Percentiles rank a stretch among this genome's conserved stretches.
Evolutionary conservation across 2,329 filamentous ascomycete genomes (phyloP).

Genomic region (Ophiostoma australiae): DNA sequence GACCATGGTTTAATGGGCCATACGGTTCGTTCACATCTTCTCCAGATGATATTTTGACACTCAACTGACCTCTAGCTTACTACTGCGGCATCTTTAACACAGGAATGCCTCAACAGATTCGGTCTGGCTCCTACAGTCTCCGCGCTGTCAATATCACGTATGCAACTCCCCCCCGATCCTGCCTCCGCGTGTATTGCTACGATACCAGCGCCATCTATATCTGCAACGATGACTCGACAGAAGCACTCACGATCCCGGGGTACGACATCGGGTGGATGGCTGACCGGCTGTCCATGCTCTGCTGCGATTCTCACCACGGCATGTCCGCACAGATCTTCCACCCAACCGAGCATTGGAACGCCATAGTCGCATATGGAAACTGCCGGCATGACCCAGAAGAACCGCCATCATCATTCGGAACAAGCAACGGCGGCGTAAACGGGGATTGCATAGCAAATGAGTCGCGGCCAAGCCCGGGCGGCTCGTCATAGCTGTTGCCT

Average conservation of each 20-base stretch:
- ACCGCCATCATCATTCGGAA: slow-evolving; percentile 23
- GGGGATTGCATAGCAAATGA: slow-evolving; percentile 23
- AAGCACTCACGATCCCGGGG: slow-evolving; percentile 14
- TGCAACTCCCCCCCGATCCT: slow-evolving; percentile 1
- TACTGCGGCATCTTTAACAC: slow-evolving; percentile 28
- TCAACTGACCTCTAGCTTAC: slow-evolving; percentile 18
- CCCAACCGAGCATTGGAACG: slow-evolving; percentile 24
- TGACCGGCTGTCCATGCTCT: slow-evolving; percentile 23
- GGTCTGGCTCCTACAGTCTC: slow-evolving; percentile 15
- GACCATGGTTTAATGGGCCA: slow-evolving; percentile 23
- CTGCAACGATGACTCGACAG: slow-evolving; percentile 21
- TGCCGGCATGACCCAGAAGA: slow-evolving; percentile 24
- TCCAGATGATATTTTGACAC: neutral
- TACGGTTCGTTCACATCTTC: slow-evolving; percentile 23
- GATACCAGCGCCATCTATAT: slow-evolving; percentile 27
- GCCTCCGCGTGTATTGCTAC: slow-evolving; percentile 26
- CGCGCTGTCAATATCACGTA: slow-evolving; percentile 19
- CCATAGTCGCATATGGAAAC: slow-evolving; percentile 28
- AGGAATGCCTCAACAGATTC: slow-evolving; percentile 16
- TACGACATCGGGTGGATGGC: slow-evolving; percentile 26
- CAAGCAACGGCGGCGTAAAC: slow-evolving; percentile 26
- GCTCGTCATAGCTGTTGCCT: neutral
- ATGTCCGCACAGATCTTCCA: slow-evolving; percentile 28
- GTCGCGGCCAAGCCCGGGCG: slow-evolving; percentile 16
- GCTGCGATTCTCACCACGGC: slow-evolving; percentile 26